These are phyloP conservation scores for Ambrosia artemisiifolia DNA, from an alignment of 129 eudicot species.

Conservation along the genomic window DNA sequence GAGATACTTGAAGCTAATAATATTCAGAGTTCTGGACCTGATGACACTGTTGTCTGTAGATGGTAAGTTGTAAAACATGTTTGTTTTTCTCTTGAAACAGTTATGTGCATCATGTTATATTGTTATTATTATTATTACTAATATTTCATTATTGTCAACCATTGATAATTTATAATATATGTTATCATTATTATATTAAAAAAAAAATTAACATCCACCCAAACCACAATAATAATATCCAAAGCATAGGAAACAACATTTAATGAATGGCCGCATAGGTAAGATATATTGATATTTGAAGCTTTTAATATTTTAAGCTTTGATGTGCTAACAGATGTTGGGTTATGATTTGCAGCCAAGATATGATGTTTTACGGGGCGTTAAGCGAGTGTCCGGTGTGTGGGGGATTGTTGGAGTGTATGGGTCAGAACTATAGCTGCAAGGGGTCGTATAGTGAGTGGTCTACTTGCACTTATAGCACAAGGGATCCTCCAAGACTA, in stretches of 20 bases:
- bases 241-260: too few relatives aligned
- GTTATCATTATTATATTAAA: too few relatives aligned
- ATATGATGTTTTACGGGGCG: conserved; percentile 71
- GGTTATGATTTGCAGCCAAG: conserved; percentile 53
- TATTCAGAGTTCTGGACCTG: conserved; percentile 36
- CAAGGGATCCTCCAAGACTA: conserved; percentile 55
- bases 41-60: conserved; percentile 59
- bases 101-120: too few relatives aligned
- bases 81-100: neutral
- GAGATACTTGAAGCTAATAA: conserved; percentile 61
- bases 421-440: conserved; percentile 42
- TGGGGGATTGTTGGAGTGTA: conserved; percentile 41
- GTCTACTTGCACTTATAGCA: conserved; percentile 65
- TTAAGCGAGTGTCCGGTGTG: conserved; percentile 59
- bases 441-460: conserved; percentile 67
- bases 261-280: too few relatives aligned
- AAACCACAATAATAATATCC: too few relatives aligned
- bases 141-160: too few relatives aligned
- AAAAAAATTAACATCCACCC: too few relatives aligned
- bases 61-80: conserved; percentile 39
- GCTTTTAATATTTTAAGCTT: too few relatives aligned
- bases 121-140: too few relatives aligned
- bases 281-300: too few relatives aligned
- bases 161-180: too few relatives aligned
- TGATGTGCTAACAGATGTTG: too few relatives aligned